Evolutionary conservation across 192 early-diverging fungal species (phyloP), one percentile per base, ranked within the genome.

Genomic region (Pecoramyces ruminantium): DNA sequence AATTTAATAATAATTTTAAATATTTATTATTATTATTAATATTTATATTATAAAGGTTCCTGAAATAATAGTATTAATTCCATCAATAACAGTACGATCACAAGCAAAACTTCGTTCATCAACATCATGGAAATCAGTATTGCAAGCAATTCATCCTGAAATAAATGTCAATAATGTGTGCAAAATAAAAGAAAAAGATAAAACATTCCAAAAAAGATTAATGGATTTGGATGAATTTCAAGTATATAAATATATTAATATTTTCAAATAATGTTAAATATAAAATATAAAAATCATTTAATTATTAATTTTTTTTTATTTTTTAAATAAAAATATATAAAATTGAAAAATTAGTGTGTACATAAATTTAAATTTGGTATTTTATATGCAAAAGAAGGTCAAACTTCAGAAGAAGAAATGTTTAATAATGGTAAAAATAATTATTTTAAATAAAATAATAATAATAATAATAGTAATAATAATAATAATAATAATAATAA

Each of bases 321-420:
- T n/a, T n/a, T n/a, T n/a, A n/a, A n/a, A n/a, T n/a, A n/a, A n/a
- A n/a, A n/a, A n/a, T n/a, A n/a, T n/a, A n/a, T n/a, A n/a, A n/a
- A n/a, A n/a, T n/a, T n/a, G 11, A 34, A 34, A 6, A 34, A 21
- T 67, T 27, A 67, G 51, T 67, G 51, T 67, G 51, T 67, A n/a
- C 9, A 0, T n/a, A 67, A 67, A 67, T 67, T 11, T n/a, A 67
- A 67, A n/a, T 67, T 67, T 67, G 51, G 51, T 25, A n/a, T 67
- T 9, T 67, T 67, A 67, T 67, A 67, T n/a, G 51, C 51, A 25
- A 67, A 67, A 67, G 51, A 67, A 29, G 86, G 83, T 17, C 87
- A 88, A 77, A 86, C 34, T 13, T 81, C 84, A 11, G 87, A 88
- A 38, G 84, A 88, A 18, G 84, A 88, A 42, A 80, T 84, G 21